Conservation (phyloP, 2,329 filamentous ascomycete genomes). For the Drechslerella stenobrocha region DNA sequence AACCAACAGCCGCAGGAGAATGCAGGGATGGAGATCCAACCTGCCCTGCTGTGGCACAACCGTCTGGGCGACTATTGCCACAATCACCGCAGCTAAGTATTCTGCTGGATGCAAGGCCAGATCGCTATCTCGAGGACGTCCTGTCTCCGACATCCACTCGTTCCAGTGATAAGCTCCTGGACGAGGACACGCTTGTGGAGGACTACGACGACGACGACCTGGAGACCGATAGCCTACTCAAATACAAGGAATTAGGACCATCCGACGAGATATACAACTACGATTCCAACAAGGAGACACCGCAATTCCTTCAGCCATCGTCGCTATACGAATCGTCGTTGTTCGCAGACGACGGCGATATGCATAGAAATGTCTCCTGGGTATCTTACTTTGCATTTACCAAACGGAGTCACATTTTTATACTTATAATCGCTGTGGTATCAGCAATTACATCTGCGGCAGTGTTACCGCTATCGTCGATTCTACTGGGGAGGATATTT, state of each 20-base stretch:
- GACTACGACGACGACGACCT: constrained; percentile 12
- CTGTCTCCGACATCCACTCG: constrained; percentile 18
- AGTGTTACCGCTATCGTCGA: constrained; percentile 53
- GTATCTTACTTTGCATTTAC: constrained; percentile 50
- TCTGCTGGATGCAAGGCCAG: neutral
- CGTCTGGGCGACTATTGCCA: neutral
- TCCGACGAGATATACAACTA: constrained; percentile 5
- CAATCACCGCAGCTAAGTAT: neutral
- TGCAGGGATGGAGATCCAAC: neutral
- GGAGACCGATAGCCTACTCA: constrained; percentile 17
- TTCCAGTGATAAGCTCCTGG: neutral
- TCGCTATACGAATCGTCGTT: neutral
- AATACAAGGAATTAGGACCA: constrained; percentile 2
- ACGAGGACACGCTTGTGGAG: constrained; percentile 25
- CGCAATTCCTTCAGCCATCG: neutral
- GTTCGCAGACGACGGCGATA: constrained; percentile 8
- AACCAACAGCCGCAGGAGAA: neutral
- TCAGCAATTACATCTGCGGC: constrained; percentile 55
- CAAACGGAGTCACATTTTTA: constrained; percentile 25
- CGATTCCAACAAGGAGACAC: constrained; percentile 1
- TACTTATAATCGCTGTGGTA: constrained; percentile 49
- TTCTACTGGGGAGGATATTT: constrained; percentile 50
- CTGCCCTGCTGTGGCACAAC: neutral
- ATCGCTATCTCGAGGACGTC: neutral
- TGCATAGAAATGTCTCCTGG: constrained; percentile 47